Conservation (phyloP, 306 rosid species). For the Cyclanthera cordifolia region DNA sequence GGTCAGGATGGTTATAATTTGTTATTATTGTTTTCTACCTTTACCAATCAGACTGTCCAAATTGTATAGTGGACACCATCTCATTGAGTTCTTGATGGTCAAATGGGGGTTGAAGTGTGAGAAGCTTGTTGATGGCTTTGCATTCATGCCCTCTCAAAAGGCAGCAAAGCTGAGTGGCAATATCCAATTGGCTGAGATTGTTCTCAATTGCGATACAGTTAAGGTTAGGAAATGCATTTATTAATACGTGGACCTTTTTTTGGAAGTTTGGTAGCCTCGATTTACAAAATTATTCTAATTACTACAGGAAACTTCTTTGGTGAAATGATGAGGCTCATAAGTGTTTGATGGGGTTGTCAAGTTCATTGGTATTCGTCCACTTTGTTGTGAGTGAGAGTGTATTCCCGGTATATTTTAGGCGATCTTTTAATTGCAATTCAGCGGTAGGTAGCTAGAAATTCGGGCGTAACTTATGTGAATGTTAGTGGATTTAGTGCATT, state of each 20-base stretch:
- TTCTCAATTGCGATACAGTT: conserved; percentile 28
- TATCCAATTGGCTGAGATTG: conserved; percentile 77
- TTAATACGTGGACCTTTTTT: neutral
- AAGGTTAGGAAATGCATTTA: conserved; percentile 23
- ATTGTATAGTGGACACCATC: conserved; percentile 62
- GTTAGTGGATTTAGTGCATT: neutral
- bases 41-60: neutral
- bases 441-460: neutral
- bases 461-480: neutral
- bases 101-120: conserved; percentile 78
- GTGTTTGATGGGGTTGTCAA: neutral
- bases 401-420: neutral
- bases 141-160: conserved; percentile 58
- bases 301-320: conserved; percentile 2
- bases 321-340: neutral
- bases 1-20: neutral
- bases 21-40: neutral
- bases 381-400: neutral
- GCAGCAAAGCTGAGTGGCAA: conserved; percentile 63
- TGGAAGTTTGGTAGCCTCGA: neutral
- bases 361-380: neutral
- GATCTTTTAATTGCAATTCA: neutral
- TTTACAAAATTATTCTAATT: neutral
- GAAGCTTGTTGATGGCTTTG: conserved; percentile 82
- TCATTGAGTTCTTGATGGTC: conserved; percentile 59